These are phyloP conservation scores for Fragaria vesca DNA, from an alignment of 306 rosid species.

Conservation along the genomic window DNA sequence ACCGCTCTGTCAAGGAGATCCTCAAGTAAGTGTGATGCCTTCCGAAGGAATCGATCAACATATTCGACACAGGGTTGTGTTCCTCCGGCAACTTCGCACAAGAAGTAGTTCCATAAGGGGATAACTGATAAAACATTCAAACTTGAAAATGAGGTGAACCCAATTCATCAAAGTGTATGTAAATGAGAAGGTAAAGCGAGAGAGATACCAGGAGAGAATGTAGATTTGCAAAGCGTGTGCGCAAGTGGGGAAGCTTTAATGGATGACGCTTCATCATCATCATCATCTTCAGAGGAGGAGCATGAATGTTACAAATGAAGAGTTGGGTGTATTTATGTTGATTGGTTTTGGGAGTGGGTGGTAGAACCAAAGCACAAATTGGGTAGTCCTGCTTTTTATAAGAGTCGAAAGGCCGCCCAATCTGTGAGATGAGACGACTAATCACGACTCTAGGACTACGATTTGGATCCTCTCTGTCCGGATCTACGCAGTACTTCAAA, in stretches of 20 bases:
- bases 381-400: too few relatives aligned
- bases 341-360: background rate
- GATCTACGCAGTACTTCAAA: too few relatives aligned
- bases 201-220: constrained; percentile 34
- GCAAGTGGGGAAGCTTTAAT: constrained; percentile 22
- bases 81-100: constrained; percentile 49
- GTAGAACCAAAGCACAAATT: background rate
- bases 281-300: too few relatives aligned
- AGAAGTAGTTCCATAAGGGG: constrained; percentile 43
- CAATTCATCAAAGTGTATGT: constrained; percentile 24
- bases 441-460: too few relatives aligned
- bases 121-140: constrained; percentile 16
- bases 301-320: background rate
- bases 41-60: constrained; percentile 94
- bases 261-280: constrained; percentile 29
- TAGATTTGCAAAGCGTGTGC: constrained; percentile 25
- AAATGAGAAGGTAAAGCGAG: background rate
- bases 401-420: too few relatives aligned
- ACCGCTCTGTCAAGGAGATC: constrained; percentile 89
- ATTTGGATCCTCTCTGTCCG: too few relatives aligned
- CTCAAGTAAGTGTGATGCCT: constrained; percentile 89
- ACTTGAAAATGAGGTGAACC: constrained; percentile 1
- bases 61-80: constrained; percentile 55
- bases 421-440: too few relatives aligned
- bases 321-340: background rate